Evolutionary conservation across 768 basidiomycete genomes (phyloP).

Genomic region (Rubroboletus satanas): DNA sequence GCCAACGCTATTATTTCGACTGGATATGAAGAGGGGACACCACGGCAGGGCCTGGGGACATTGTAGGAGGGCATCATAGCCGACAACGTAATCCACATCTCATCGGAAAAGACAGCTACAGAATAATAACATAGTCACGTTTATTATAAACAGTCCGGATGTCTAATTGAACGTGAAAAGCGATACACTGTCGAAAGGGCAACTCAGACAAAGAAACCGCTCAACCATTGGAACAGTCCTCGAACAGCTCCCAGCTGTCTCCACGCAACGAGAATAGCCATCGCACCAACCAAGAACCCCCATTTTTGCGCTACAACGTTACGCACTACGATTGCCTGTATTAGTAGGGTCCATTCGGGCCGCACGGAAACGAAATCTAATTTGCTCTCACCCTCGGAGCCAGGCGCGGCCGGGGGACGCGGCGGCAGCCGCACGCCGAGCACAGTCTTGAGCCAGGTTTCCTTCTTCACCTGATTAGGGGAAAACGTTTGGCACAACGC

Average conservation of each 20-base stretch:
- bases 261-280: conserved; percentile 9
- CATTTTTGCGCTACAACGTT: not conserved
- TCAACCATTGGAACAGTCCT: not conserved
- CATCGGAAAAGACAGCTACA: not conserved
- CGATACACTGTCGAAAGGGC: not conserved
- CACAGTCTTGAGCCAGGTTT: conserved; percentile 14
- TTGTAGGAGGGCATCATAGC: not conserved
- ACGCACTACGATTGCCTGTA: not conserved
- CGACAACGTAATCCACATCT: not conserved
- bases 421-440: conserved; percentile 20
- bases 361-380: not conserved
- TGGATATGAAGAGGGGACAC: not conserved
- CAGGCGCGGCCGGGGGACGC: conserved; percentile 12
- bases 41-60: not conserved
- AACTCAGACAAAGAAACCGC: not conserved
- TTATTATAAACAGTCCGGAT: no score
- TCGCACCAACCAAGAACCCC: not conserved
- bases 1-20: not conserved
- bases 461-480: conserved; percentile 22
- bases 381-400: conserved; percentile 11
- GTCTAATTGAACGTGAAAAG: not conserved
- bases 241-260: not conserved
- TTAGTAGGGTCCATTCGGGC: conserved; percentile 11
- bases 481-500: not conserved
- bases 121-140: not conserved